These are phyloP conservation scores for Arthonia radiata DNA, from an alignment of 495 filamentous ascomycete genomes.

Conservation along the genomic window DNA sequence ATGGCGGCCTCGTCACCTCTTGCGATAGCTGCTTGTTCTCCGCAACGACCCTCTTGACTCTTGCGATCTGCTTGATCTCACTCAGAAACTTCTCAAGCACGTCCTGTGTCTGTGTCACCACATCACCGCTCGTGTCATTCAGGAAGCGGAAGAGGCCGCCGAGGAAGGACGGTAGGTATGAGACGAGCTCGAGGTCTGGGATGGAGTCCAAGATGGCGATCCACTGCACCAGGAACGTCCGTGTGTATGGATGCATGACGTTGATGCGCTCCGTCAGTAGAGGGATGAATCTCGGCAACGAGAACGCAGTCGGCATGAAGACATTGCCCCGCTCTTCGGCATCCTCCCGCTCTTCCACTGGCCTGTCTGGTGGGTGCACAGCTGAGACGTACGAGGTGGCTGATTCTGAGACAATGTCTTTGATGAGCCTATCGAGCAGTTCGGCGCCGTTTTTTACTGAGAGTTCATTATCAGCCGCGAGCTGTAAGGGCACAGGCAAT, in stretches of 20 bases:
- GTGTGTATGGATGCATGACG: slow-evolving; percentile 80
- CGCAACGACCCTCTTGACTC: slow-evolving; percentile 73
- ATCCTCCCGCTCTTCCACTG: slow-evolving; percentile 24
- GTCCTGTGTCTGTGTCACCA: slow-evolving; percentile 72
- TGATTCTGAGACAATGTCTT: slow-evolving; percentile 94
- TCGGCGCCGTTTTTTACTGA: slow-evolving; percentile 98
- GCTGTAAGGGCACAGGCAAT: slow-evolving; percentile 20
- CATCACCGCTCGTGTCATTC: slow-evolving; percentile 73
- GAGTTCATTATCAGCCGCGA: slow-evolving; percentile 84
- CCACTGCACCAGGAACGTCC: slow-evolving; percentile 91
- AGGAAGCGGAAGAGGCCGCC: slow-evolving; percentile 80
- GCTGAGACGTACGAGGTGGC: slow-evolving; percentile 88
- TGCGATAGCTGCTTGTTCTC: slow-evolving; percentile 69
- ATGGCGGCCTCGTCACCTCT: too few relatives aligned
- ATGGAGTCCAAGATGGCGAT: slow-evolving; percentile 88
- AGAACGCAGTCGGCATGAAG: slow-evolving; percentile 69
- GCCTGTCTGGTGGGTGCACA: slow-evolving; percentile 34
- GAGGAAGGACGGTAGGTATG: slow-evolving; percentile 76
- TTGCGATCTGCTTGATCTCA: slow-evolving; percentile 86
- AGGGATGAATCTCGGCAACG: slow-evolving; percentile 73
- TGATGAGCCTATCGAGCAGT: slow-evolving; percentile 81
- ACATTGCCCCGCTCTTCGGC: slow-evolving; percentile 22
- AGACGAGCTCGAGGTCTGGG: slow-evolving; percentile 85
- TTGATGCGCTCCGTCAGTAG: slow-evolving; percentile 78
- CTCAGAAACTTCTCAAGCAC: slow-evolving; percentile 78